Evolutionary conservation across 192 early-diverging fungal genomes (phyloP).

Genomic region (Linnemannia hyalina): DNA sequence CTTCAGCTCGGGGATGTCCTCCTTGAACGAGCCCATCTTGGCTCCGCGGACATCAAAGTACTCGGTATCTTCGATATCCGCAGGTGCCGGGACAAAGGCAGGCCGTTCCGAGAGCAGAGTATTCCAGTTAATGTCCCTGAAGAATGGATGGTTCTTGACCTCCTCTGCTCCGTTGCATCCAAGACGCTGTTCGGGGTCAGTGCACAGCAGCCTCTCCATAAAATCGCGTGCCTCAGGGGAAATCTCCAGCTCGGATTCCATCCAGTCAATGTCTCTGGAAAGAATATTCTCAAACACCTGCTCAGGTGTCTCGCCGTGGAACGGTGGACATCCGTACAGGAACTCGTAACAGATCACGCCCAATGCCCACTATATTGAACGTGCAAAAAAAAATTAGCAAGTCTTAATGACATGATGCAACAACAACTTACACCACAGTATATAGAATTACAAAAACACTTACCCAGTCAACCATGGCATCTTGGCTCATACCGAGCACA

Average conservation of each 20-base stretch:
- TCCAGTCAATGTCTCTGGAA: slow-evolving; percentile 79
- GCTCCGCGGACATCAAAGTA: slow-evolving; percentile 95
- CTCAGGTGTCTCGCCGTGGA: slow-evolving; percentile 81
- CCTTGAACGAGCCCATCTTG: slow-evolving; percentile 62
- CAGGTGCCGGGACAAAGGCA: slow-evolving; percentile 85
- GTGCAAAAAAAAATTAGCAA: slow-evolving; percentile 18
- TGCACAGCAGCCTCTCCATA: slow-evolving; percentile 82
- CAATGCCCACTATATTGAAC: slow-evolving; percentile 78
- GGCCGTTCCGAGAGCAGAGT: slow-evolving; percentile 71
- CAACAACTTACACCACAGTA: not conserved
- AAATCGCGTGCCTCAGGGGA: slow-evolving; percentile 82
- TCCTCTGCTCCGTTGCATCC: slow-evolving; percentile 80
- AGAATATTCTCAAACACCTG: slow-evolving; percentile 91
- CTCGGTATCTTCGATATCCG: slow-evolving; percentile 85
- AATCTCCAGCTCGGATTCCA: slow-evolving; percentile 76
- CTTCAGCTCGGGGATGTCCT: slow-evolving; percentile 50
- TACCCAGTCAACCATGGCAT: slow-evolving; percentile 91
- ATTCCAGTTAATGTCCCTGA: slow-evolving; percentile 80
- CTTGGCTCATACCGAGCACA: slow-evolving; percentile 87
- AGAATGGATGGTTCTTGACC: slow-evolving; percentile 82
- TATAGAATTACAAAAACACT: slow-evolving; percentile 4
- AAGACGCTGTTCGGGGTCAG: slow-evolving; percentile 72
- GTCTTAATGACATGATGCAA: not conserved
- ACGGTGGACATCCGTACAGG: slow-evolving; percentile 85
- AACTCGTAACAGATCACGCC: slow-evolving; percentile 93